Conservation (phyloP, 148 eudicot species). For the Nepenthes mirabilis region DNA sequence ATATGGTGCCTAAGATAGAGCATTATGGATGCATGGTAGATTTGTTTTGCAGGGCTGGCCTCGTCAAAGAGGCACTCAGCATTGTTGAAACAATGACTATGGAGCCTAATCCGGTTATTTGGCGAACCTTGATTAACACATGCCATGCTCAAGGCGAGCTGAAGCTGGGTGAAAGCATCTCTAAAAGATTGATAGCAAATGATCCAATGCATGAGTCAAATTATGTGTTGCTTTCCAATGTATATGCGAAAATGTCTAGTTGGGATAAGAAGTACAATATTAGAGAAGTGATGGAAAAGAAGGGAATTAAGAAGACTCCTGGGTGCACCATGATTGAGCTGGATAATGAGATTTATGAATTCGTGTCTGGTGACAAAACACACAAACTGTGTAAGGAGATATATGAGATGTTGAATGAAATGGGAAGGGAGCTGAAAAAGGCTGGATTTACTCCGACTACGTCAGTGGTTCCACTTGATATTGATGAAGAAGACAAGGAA, state of each 20-base stretch:
- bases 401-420: conserved; percentile 36
- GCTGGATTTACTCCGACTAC: conserved; percentile 31
- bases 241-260: conserved; percentile 37
- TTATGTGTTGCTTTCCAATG: conserved; percentile 43
- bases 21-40: conserved; percentile 81
- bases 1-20: conserved; percentile 38
- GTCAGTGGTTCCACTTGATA: conserved; percentile 36
- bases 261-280: conserved; percentile 47
- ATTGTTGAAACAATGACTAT: conserved; percentile 49
- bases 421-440: conserved; percentile 26
- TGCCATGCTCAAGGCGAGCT: conserved; percentile 43
- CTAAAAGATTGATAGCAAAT: conserved; percentile 21
- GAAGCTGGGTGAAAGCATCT: conserved; percentile 32
- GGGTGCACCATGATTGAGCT: conserved; percentile 51
- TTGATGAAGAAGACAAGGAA: conserved; percentile 40
- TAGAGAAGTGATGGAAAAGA: conserved; percentile 40
- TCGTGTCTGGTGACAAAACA: conserved; percentile 32
- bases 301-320: conserved; percentile 41
- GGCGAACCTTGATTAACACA: conserved; percentile 44
- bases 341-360: conserved; percentile 26
- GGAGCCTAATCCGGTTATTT: conserved; percentile 50
- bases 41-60: conserved; percentile 50
- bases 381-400: conserved; percentile 24
- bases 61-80: conserved; percentile 40
- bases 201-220: conserved; percentile 46